A percentile compares a stretch with the other conserved stretches of the same genome.
Evolutionary conservation across 345 rosid genomes (phyloP).

Genomic region (Populus ilicifolia): DNA sequence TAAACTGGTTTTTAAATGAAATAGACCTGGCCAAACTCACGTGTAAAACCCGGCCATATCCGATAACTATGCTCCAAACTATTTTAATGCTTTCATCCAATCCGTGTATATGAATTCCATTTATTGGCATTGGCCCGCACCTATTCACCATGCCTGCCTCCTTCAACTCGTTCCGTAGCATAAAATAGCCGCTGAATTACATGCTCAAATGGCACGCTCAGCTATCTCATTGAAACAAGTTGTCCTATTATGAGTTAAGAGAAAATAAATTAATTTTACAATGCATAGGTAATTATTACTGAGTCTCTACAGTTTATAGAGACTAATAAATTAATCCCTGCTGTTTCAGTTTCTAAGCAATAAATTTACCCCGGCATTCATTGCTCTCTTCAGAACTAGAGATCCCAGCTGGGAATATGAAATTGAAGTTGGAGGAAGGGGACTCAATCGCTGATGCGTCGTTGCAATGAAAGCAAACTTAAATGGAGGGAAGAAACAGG

Average conservation of each 20-base stretch:
- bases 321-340: no score
- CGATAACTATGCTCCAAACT: neutral
- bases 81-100: neutral
- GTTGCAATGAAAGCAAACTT: no score
- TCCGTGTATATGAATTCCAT: neutral
- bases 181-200: no score
- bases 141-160: neutral
- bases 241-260: neutral
- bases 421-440: no score
- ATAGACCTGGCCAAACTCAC: fast-evolving
- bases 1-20: no score
- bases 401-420: no score
- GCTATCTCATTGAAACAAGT: neutral
- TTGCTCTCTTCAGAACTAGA: no score
- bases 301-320: neutral
- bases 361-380: no score
- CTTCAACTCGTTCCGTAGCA: no score
- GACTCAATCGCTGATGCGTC: no score
- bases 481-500: no score
- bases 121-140: neutral
- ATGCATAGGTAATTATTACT: neutral
- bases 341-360: no score
- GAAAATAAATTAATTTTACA: neutral
- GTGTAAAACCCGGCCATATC: fast-evolving
- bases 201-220: neutral